These are phyloP conservation scores for Cercis canadensis DNA, from an alignment of 306 rosid species.

Conservation along the genomic window DNA sequence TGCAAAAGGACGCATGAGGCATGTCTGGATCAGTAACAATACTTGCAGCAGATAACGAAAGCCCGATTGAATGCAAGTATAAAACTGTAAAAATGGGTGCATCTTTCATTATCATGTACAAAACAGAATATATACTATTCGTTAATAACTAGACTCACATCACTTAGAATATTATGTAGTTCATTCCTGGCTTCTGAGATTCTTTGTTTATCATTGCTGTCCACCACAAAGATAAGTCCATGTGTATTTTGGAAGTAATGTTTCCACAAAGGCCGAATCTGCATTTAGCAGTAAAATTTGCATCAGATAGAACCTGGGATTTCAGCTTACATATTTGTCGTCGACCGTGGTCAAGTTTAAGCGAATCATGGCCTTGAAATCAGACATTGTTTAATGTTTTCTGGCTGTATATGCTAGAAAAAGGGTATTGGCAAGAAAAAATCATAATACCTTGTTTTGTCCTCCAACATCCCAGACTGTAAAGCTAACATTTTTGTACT, in stretches of 20 bases:
- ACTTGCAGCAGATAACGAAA: no score
- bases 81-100: background rate
- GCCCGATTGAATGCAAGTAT: no score
- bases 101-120: background rate
- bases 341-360: no score
- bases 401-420: background rate
- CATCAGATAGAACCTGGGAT: no score
- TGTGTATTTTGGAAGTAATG: conserved; percentile 57
- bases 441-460: conserved; percentile 51
- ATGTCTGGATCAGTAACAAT: background rate
- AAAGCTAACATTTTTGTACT: conserved; percentile 51
- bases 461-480: conserved; percentile 68
- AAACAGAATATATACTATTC: background rate
- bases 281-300: conserved; percentile 3
- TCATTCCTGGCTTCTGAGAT: conserved; percentile 53
- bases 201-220: conserved; percentile 55
- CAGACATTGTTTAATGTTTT: background rate
- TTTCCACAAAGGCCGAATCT: conserved; percentile 63
- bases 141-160: conserved; percentile 31
- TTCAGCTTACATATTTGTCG: no score
- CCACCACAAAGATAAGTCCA: conserved; percentile 57
- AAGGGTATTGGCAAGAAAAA: background rate
- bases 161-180: conserved; percentile 50
- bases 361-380: background rate
- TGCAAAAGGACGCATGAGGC: conserved; percentile 9